Base-by-base conservation (phyloP, 495 filamentous ascomycete genomes). In the Bacidia rubella region DNA sequence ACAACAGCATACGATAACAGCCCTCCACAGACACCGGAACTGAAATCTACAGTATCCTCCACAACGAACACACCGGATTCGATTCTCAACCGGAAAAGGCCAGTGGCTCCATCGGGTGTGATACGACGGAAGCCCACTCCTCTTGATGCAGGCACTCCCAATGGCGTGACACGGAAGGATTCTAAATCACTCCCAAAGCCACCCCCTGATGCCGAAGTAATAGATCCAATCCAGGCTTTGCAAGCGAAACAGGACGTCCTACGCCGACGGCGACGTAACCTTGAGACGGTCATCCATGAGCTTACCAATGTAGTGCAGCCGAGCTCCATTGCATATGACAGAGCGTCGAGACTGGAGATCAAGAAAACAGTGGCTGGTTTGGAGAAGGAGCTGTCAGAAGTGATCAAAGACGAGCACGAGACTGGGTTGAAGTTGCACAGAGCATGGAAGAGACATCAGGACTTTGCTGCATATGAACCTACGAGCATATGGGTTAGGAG, bases 401-500 rank as follows among this genome's bases (percentile, higher is more conserved):
- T 95, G 22, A 76, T 79, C 68, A 73, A 79, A 53, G 80, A 92
- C 66, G 81, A 89, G 61, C 87, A 95, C 62, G 90, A 95, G 55
- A 70, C 90, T 38, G 90, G 90, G 10, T 62, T 97, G 60, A 86
- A 81, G 68, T 65, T 95, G 40, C 80, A 90, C 61, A 68, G 88
- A 46, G 85, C 86, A 4, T 90, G 81, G 68, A 90, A 86, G 65
- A 74, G 83, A 53, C 69, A 75, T 42, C 83, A 89, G 60, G 74
- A 76, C 42, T 75, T 80, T 46, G 75, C 70, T 2, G 69, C 67
- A 15, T 83, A 76, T 52, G 81, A 86, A 55, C 78, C 79, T 11
- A 86, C 80, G 3, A 78, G 78, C 53, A 65, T 96, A 17, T 97
- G 90, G 90, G 81, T 97, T 42, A 74, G 84, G 63, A 70, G 87